These are phyloP conservation scores for Sutorius australiensis DNA, from an alignment of 768 basidiomycete genomes.

Conservation along the genomic window DNA sequence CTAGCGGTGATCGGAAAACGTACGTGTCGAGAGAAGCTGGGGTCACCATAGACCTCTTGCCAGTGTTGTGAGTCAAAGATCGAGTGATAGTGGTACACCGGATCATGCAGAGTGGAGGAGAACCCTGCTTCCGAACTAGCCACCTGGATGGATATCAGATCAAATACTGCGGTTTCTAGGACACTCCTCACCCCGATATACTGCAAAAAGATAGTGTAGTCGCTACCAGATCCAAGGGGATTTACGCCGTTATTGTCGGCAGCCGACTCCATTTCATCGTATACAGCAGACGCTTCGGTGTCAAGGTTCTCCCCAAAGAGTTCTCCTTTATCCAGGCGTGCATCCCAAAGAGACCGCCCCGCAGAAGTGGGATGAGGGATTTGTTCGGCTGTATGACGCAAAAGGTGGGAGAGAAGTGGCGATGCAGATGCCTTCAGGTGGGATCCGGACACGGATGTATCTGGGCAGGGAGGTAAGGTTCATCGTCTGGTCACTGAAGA, in stretches of 20 bases:
- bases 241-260: slow-evolving; percentile 40
- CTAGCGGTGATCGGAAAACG: slow-evolving; percentile 17
- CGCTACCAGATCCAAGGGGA: slow-evolving; percentile 82
- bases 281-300: slow-evolving; percentile 24
- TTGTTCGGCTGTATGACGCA: slow-evolving; percentile 63
- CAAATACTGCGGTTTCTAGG: not conserved
- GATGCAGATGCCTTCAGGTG: slow-evolving; percentile 54
- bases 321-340: slow-evolving; percentile 49
- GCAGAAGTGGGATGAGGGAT: slow-evolving; percentile 68
- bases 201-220: slow-evolving; percentile 91
- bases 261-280: slow-evolving; percentile 23
- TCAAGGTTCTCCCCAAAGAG: slow-evolving; percentile 36
- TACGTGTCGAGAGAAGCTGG: slow-evolving; percentile 71
- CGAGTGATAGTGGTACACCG: slow-evolving; percentile 73
- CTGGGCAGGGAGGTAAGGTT: slow-evolving; percentile 37
- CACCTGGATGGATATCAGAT: slow-evolving; percentile 22
- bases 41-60: slow-evolving; percentile 75
- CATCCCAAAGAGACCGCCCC: slow-evolving; percentile 76
- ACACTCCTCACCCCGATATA: slow-evolving; percentile 52
- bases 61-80: slow-evolving; percentile 71
- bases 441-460: slow-evolving; percentile 53
- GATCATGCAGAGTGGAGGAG: slow-evolving; percentile 41
- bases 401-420: slow-evolving; percentile 77
- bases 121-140: slow-evolving; percentile 35
- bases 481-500: slow-evolving; percentile 27